These are phyloP conservation scores for Pseudognaphalium luteoalbum DNA, from an alignment of 129 eudicot genomes.

Conservation along the genomic window DNA sequence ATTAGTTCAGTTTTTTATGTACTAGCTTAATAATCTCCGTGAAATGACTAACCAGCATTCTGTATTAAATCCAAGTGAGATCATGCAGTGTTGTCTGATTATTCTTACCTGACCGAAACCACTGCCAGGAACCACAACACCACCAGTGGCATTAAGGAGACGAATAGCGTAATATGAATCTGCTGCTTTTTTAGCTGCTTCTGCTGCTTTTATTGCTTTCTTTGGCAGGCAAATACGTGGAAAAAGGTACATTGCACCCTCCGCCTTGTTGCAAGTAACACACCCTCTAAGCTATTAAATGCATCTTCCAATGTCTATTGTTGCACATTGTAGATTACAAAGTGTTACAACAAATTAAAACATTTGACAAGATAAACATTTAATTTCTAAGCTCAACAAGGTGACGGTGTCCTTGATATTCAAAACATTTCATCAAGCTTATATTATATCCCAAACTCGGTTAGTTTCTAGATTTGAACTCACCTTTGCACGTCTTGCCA, in stretches of 20 bases:
- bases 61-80: neutral
- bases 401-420: neutral
- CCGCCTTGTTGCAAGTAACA: slow-evolving; percentile 82
- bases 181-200: slow-evolving; percentile 63
- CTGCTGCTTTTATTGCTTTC: slow-evolving; percentile 89
- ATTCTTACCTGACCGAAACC: slow-evolving; percentile 85
- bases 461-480: slow-evolving; percentile 23
- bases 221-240: slow-evolving; percentile 74
- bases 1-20: no score
- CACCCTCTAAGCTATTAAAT: slow-evolving; percentile 74
- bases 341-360: neutral
- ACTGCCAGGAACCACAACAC: slow-evolving; percentile 88
- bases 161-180: slow-evolving; percentile 77
- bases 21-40: no score
- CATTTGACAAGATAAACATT: neutral
- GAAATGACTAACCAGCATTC: neutral
- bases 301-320: slow-evolving; percentile 78
- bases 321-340: slow-evolving; percentile 4
- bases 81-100: neutral
- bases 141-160: slow-evolving; percentile 78
- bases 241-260: slow-evolving; percentile 93
- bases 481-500: slow-evolving; percentile 95
- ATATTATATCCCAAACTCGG: neutral
- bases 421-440: neutral
- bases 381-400: neutral